phyloP scores from a whole-genome alignment of 73 alveolate species.

The Paramecium sonneborni region DNA sequence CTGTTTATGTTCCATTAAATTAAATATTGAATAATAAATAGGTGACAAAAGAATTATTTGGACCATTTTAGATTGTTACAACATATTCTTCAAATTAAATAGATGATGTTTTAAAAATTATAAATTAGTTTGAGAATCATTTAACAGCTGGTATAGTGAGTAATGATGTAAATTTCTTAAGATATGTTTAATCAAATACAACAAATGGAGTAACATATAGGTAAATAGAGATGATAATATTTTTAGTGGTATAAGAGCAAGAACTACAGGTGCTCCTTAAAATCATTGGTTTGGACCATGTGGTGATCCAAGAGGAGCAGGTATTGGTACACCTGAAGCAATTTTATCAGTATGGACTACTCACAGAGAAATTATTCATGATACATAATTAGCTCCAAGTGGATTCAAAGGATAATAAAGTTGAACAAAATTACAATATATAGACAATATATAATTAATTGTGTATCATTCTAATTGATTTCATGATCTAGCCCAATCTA shows the following conservation, averaged over 20 bases:
- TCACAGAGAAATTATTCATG: constrained; percentile 94
- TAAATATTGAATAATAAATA: too few relatives aligned
- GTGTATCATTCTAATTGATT: not conserved
- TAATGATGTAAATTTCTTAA: constrained; percentile 82
- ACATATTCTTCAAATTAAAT: constrained; percentile 58
- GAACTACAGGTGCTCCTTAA: constrained; percentile 99
- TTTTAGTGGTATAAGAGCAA: constrained; percentile 93
- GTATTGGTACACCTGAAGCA: constrained; percentile 93
- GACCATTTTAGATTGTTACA: constrained; percentile 91
- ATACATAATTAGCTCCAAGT: constrained; percentile 75
- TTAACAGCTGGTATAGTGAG: constrained; percentile 96
- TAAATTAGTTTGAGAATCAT: constrained; percentile 82
- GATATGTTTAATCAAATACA: constrained; percentile 72
- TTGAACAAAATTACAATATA: not conserved
- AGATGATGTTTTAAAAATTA: constrained; percentile 66
- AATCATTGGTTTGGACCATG: constrained; percentile 98
- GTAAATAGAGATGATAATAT: constrained; percentile 69
- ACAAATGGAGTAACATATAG: constrained; percentile 81
- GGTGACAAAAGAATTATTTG: constrained; percentile 90
- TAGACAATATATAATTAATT: not conserved
- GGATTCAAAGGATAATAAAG: constrained; percentile 2
- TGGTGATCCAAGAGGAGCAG: constrained; percentile 98
- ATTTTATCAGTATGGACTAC: constrained; percentile 87
- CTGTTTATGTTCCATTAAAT: constrained; percentile 82
- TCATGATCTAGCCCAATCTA: not conserved